A percentile compares a stretch with the other conserved stretches of the same genome.
Evolutionary conservation across 805 yeast species (phyloP).

Genomic region (Saccharomycopsis sp.): DNA sequence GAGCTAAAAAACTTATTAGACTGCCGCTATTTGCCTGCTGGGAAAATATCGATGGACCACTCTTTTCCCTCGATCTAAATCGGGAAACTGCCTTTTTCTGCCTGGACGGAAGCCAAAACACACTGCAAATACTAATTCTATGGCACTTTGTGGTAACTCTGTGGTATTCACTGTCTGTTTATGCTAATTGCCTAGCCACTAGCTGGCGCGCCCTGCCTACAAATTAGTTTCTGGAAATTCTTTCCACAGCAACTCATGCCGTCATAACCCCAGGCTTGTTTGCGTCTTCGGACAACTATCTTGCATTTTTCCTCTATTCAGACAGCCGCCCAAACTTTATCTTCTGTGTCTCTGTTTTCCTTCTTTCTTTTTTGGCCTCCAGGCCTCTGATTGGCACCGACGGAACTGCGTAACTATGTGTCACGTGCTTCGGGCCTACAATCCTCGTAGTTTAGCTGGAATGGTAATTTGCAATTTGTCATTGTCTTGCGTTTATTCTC

Average conservation of each 20-base stretch:
- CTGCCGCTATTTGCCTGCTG: background rate
- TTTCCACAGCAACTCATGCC: background rate
- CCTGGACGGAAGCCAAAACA: background rate
- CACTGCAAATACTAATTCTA: background rate
- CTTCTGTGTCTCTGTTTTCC: background rate
- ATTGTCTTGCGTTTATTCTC: background rate
- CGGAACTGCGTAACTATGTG: background rate
- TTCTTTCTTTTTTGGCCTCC: background rate
- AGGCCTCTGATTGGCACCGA: background rate
- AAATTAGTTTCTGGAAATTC: too few species aligned
- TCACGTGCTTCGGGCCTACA: background rate
- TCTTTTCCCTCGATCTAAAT: background rate
- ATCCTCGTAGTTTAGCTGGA: background rate
- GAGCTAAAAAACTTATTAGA: background rate
- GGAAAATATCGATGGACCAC: background rate
- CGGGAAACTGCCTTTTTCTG: background rate
- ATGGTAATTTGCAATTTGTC: background rate
- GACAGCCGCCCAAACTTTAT: background rate
- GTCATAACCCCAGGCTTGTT: background rate
- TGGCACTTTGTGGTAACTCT: background rate
- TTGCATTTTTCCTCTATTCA: background rate
- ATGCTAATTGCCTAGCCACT: too few species aligned
- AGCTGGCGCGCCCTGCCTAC: too few species aligned
- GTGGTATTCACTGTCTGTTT: background rate
- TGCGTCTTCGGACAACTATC: slow-evolving; percentile 2